Evolutionary conservation across 805 yeast species (phyloP).

Genomic region (Blastobotrys americana): DNA sequence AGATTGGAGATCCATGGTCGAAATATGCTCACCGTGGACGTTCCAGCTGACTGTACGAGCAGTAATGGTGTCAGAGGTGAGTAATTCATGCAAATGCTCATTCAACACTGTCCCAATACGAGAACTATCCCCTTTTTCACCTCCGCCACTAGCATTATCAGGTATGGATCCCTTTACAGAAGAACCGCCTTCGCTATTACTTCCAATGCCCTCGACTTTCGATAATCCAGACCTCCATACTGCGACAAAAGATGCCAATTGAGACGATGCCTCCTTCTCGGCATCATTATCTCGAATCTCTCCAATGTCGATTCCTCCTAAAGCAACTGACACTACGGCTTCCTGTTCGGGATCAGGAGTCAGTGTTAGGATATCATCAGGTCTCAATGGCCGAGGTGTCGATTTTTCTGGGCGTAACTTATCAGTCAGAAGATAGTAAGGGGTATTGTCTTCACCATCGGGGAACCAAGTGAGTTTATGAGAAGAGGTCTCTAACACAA

Average conservation of each 20-base stretch:
- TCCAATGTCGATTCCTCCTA: neutral
- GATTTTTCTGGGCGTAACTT: neutral
- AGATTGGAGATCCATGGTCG: constrained; percentile 16
- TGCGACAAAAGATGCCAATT: neutral
- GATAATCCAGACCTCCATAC: neutral
- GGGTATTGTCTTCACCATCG: too few relatives aligned
- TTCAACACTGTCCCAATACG: neutral
- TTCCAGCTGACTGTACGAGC: constrained; percentile 29
- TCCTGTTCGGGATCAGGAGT: neutral
- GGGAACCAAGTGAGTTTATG: too few relatives aligned
- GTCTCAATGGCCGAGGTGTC: neutral
- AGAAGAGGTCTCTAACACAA: too few relatives aligned
- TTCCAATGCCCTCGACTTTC: neutral
- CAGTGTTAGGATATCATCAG: neutral
- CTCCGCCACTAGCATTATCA: neutral
- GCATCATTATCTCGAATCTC: neutral
- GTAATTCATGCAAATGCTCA: constrained; percentile 3
- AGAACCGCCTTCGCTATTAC: too few relatives aligned
- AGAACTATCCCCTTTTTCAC: neutral
- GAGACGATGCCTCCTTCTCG: neutral
- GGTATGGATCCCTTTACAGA: too few relatives aligned
- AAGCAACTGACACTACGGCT: neutral
- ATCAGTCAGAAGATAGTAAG: neutral
- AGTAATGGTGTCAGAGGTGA: constrained; percentile 17
- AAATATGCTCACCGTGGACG: constrained; percentile 24